Percentiles rank a stretch among this genome's conserved stretches.
phyloP scores from a whole-genome alignment of 2,329 filamentous ascomycete genomes.

The Neoarthrinium moseri region DNA sequence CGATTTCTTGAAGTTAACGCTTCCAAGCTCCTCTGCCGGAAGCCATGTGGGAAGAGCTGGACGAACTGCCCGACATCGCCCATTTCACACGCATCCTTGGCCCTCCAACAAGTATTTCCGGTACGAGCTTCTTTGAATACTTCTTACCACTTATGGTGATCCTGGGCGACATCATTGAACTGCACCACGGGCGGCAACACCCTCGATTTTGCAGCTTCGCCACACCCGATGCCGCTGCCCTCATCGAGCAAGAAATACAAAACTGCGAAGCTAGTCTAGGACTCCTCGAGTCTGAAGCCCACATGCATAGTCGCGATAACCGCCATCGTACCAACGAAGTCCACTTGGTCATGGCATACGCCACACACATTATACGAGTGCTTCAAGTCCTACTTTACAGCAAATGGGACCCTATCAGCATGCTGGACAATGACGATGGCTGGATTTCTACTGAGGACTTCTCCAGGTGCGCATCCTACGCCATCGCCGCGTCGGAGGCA shows the following conservation, averaged over 20 bases:
- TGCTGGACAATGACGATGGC: conserved; percentile 1
- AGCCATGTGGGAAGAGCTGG: neutral
- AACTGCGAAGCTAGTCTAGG: too few relatives aligned
- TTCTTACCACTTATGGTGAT: neutral
- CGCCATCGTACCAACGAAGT: too few relatives aligned
- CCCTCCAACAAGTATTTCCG: neutral
- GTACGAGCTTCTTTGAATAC: neutral
- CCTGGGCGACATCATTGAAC: neutral
- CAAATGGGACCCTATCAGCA: neutral
- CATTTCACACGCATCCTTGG: neutral
- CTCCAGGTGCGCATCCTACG: neutral
- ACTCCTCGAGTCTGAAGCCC: too few relatives aligned
- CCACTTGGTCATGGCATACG: neutral
- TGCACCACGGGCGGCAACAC: neutral
- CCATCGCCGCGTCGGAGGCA: neutral
- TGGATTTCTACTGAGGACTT: neutral
- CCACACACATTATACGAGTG: neutral
- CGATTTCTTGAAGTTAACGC: neutral
- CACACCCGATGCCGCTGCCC: too few relatives aligned
- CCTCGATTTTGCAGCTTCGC: neutral
- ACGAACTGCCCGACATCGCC: neutral
- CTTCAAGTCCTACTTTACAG: neutral
- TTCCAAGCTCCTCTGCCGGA: neutral
- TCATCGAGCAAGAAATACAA: too few relatives aligned
- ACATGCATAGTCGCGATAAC: too few relatives aligned